Evolutionary conservation across 2,329 filamentous ascomycete genomes (phyloP), one percentile per base, ranked within the genome.

Genomic region (Aspergillus phoenicis): DNA sequence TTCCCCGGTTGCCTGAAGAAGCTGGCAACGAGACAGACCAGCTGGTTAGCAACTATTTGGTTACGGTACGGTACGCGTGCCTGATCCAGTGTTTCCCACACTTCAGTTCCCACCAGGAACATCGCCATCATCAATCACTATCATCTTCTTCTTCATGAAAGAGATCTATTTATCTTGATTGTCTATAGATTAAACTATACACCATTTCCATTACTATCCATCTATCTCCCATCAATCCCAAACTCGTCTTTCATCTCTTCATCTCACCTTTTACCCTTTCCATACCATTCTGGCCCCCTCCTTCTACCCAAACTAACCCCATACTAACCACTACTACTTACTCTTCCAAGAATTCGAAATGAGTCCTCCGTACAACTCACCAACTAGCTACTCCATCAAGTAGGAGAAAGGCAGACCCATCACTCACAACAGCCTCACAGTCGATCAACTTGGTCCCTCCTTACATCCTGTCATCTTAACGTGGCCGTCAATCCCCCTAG

Each of bases 391-490:
- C 17, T 22, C n/a, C 17, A 30, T 49, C 7, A 6, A 30, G 26
- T 51, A 51, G 24, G n/a, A 30, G n/a, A 28, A n/a, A 15, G 24
- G 13, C 24, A 47, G 28, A 30, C 28, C 28, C 10, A 10, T 30
- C 28, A 30, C 28, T 30, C 24, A 7, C 15, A 15, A 33, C 47
- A 51, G n/a, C 47, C 24, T 51, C 47, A 30, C 26, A 28, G 45
- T 48, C 45, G 45, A 48, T 48, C 45, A 48, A 48, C 47, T n/a
- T 5, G 39, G 43, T 36, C 33, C 43, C 53, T 56, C 53, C 43
- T 56, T 47, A 36, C 53, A 45, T 36, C 53, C 53, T 56, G 53
- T 56, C 39, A 56, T 56, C 28, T 36, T 56, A 56, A 22, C 20
- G 38, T 20, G 28, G 43, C 39, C 28, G 24, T 33, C 53, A 45